phyloP scores from a whole-genome alignment of 768 basidiomycete genomes.

The Kondoa subrosea region DNA sequence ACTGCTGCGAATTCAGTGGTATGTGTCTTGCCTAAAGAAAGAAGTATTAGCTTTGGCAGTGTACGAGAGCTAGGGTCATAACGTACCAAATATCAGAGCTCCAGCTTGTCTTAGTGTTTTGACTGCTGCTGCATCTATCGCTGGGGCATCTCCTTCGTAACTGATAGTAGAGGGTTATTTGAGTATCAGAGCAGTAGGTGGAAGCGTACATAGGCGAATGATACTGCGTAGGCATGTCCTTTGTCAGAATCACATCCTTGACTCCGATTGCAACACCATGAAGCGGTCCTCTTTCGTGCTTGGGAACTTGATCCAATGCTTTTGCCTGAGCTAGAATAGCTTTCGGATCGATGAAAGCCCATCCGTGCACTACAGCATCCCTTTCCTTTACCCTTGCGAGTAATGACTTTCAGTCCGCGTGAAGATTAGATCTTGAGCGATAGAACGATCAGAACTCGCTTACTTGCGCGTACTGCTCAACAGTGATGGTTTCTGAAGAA shows the following conservation, averaged over 20 bases:
- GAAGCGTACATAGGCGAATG: constrained; percentile 22
- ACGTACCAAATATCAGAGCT: constrained; percentile 28
- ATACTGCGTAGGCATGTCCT: constrained; percentile 32
- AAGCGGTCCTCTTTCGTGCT: constrained; percentile 23
- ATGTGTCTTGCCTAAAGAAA: constrained; percentile 19
- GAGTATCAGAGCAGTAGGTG: neutral
- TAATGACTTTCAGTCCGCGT: constrained; percentile 21
- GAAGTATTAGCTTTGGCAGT: neutral
- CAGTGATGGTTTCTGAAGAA: constrained; percentile 18
- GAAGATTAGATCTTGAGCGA: constrained; percentile 15
- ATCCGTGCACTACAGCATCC: constrained; percentile 24
- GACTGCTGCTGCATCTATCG: constrained; percentile 27
- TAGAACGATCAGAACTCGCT: neutral
- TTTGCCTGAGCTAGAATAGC: constrained; percentile 20
- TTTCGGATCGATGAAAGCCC: constrained; percentile 26
- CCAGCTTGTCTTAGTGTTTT: constrained; percentile 27
- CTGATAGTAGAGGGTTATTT: neutral
- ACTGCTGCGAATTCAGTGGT: constrained; percentile 30
- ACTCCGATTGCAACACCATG: constrained; percentile 26
- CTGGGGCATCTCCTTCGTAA: constrained; percentile 25
- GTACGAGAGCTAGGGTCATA: neutral
- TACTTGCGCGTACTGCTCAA: constrained; percentile 21
- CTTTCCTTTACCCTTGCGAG: constrained; percentile 24
- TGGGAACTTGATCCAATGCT: constrained; percentile 24
- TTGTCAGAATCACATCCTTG: constrained; percentile 3